Evolutionary conservation across 1,284 basidiomycete genomes (phyloP), one percentile per base, ranked within the genome.

Genomic region (Trametes pubescens): DNA sequence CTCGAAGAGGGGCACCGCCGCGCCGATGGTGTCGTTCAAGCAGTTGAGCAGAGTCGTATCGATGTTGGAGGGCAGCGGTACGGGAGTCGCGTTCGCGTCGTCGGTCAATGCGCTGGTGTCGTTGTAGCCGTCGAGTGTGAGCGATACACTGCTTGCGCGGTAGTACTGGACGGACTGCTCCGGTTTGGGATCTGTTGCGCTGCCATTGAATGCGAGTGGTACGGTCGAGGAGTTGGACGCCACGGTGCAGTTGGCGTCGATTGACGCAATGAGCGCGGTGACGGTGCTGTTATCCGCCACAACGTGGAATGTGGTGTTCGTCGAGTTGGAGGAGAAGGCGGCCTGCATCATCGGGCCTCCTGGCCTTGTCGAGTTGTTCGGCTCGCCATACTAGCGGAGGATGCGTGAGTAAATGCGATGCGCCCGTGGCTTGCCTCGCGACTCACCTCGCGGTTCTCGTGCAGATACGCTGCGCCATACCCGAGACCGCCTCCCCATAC

Each of bases 41-140:
- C 87, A 88, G 51, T 78, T 71, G 29, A 89, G 67, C 44, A 87
- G 76, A 1, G 75, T 78, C 14, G 73, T 72, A 71, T 89, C 83
- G 38, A 84, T 73, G 64, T 76, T 76, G n/a, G 72, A 68, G 0
- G 84, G 85, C 1, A 89, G 69, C 0, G 84, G 81, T 7, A 82
- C 80, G 61, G 86, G 80, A 0, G 84, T 75, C 0, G 80, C 78
- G 34, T 76, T 79, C 34, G 79, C 75, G 32, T 82, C 79, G 11
- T 73, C 67, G 37, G 66, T 70, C 32, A 85, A 74, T 18, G 79
- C 77, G 54, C 79, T 77, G 0, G 86, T 84, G 65, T 89, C 82
- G 69, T 91, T 89, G 73, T 90, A 92, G 2, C 87, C 87, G 64
- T 88, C 85, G 21, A 91, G 76, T 9, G 82, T 81, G 22, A 89